Base-by-base conservation (phyloP, 441 rosid species). In the Breynia disticha region DNA sequence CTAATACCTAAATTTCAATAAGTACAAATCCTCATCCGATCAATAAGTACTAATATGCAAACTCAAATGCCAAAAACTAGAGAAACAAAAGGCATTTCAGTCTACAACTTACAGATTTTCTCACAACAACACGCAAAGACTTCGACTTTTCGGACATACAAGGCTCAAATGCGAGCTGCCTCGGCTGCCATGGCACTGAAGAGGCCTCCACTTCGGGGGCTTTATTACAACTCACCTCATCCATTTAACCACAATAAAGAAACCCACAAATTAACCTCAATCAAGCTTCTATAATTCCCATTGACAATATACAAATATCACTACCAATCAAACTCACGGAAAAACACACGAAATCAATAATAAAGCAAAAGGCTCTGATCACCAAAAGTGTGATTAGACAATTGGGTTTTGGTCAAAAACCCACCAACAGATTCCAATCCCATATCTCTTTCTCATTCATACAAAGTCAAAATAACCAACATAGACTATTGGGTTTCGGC, bases 381-480 rank as follows among this genome's bases (percentile, higher is more conserved):
- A 79, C 63, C 61, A 61, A 72, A 18, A 12, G 18, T 20, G 39
- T 22, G 63, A 71, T 50, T 53, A 58, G 18, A 62, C 62, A 64
- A 68, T 59, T 57, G 62, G 35, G 38, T 50, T 64, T 54, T 64
- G 52, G 47, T 45, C 38, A 43, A 46, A 49, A 76, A 70, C 57
- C 67, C 73, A 67, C 95, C 97, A 53, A 75, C 83, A 47, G 91
- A 87, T 72, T 87, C 72, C 49, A 90, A 84, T 79, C 91, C 95
- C 96, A 84, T 84, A 52, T 63, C 79, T 67, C 69, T 44, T 55
- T 61, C 17, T 45, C 74, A 68, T 68, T 75, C 77, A 70, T 62
- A 37, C 59, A 15, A 56, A 56, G 61, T 55, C 64, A 63, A 64
- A 63, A 56, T 28, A 59, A 50, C 46, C 32, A 24, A 24, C 4